A percentile compares a stretch with the other conserved stretches of the same genome.
Conservation (phyloP, 768 basidiomycete genomes). For the Naganishia vaughanmartiniae region DNA sequence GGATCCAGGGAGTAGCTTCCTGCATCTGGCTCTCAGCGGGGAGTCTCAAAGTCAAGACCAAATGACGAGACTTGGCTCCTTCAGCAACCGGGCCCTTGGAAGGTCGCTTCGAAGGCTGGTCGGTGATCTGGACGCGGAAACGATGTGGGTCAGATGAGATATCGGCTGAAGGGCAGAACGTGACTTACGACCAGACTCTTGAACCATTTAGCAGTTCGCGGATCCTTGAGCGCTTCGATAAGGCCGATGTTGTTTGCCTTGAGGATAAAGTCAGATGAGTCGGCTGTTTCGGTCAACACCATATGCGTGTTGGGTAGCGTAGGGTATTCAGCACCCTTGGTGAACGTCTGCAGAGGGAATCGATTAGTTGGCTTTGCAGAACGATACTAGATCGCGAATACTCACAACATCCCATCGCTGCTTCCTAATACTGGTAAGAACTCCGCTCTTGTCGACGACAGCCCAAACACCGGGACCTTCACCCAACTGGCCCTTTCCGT, state of each 20-base stretch:
- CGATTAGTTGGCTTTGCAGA: neutral
- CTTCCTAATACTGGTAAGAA: conserved; percentile 66
- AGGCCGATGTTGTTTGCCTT: conserved; percentile 63
- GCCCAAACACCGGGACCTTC: conserved; percentile 76
- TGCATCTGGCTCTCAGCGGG: conserved; percentile 57
- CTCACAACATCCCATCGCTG: conserved; percentile 82
- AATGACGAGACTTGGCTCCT: conserved; percentile 65
- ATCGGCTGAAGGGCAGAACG: neutral
- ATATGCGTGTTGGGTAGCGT: conserved; percentile 63
- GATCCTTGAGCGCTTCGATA: conserved; percentile 62
- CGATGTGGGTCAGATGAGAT: neutral
- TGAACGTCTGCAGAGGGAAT: conserved; percentile 64
- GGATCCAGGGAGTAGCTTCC: conserved; percentile 63
- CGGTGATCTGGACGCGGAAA: conserved; percentile 60
- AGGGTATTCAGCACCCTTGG: conserved; percentile 68
- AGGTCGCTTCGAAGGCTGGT: conserved; percentile 77
- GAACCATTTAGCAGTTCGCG: conserved; percentile 70
- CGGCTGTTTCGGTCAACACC: conserved; percentile 85
- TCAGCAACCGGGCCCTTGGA: conserved; percentile 56
- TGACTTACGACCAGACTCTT: conserved; percentile 73
- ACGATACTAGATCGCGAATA: conserved; percentile 33
- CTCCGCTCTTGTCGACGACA: conserved; percentile 69
- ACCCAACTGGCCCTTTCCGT: conserved; percentile 51
- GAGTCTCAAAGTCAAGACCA: conserved; percentile 66
- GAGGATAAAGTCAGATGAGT: conserved; percentile 74